Evolutionary conservation across 305 asterid species (phyloP).

Genomic region (Fraxinus sp.): DNA sequence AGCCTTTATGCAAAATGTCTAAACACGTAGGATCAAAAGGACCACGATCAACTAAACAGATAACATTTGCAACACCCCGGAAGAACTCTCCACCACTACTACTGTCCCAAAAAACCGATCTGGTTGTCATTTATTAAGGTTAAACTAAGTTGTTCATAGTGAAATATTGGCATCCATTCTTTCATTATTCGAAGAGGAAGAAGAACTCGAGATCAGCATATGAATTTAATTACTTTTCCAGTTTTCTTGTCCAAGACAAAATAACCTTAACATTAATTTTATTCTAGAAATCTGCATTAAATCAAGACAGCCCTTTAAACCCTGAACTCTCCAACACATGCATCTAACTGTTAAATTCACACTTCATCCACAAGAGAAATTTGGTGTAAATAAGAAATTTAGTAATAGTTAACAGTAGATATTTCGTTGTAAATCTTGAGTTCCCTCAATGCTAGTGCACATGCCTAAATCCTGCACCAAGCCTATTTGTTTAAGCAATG

Average conservation of each 20-base stretch:
- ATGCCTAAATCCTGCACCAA: background rate
- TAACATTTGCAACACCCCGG: background rate
- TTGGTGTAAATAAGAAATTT: background rate
- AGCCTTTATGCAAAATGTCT: background rate
- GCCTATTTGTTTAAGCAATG: background rate
- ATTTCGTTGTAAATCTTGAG: background rate
- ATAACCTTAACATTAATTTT: background rate
- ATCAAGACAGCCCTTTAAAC: background rate
- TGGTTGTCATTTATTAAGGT: background rate
- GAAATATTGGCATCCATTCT: background rate
- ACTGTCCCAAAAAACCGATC: background rate
- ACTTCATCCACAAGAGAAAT: background rate
- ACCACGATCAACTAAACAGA: constrained; percentile 15
- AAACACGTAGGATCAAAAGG: constrained; percentile 5
- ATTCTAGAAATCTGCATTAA: background rate
- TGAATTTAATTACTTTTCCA: background rate
- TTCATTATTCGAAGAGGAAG: background rate
- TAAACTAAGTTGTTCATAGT: background rate
- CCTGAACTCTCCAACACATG: background rate
- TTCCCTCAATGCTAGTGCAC: background rate
- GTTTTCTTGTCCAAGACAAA: background rate
- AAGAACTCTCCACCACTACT: background rate
- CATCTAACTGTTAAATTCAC: background rate
- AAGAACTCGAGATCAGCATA: background rate
- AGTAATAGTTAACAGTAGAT: background rate